Evolutionary conservation across 2,329 filamentous ascomycete species (phyloP).

Genomic region (Aureobasidium zeae): DNA sequence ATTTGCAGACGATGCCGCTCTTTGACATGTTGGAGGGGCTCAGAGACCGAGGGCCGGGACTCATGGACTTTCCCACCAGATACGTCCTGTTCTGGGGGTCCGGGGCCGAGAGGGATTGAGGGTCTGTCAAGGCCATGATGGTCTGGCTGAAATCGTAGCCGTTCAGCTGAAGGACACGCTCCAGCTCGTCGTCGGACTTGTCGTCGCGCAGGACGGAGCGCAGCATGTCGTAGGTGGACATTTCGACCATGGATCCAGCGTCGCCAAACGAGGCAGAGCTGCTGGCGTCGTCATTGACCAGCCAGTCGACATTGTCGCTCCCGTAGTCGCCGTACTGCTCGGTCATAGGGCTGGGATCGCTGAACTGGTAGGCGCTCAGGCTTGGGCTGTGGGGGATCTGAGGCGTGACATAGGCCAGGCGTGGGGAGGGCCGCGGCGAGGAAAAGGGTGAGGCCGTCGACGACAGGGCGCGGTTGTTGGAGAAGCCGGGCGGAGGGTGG

Average conservation of each 20-base stretch:
- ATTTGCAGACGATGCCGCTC: slow-evolving; percentile 89
- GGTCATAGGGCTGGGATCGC: slow-evolving; percentile 66
- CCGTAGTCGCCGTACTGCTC: slow-evolving; percentile 88
- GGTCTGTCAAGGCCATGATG: slow-evolving; percentile 58
- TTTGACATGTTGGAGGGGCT: slow-evolving; percentile 71
- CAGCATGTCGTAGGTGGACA: slow-evolving; percentile 97
- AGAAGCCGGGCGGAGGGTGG: slow-evolving; percentile 75
- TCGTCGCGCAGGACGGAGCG: slow-evolving; percentile 87
- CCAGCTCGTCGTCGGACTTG: slow-evolving; percentile 87
- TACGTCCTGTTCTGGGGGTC: slow-evolving; percentile 53
- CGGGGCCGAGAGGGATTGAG: slow-evolving; percentile 31
- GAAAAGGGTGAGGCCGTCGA: slow-evolving; percentile 80
- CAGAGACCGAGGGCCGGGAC: slow-evolving; percentile 58
- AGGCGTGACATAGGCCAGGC: slow-evolving; percentile 81
- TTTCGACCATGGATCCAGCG: slow-evolving; percentile 62
- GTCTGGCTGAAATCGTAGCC: slow-evolving; percentile 91
- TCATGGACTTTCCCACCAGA: slow-evolving; percentile 84
- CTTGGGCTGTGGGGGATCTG: slow-evolving; percentile 88
- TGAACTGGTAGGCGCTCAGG: slow-evolving; percentile 92
- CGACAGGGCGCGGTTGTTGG: slow-evolving; percentile 67
- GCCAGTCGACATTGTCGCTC: slow-evolving; percentile 92
- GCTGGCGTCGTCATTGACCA: slow-evolving; percentile 73
- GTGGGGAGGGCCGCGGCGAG: slow-evolving; percentile 84
- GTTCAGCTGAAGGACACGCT: slow-evolving; percentile 77
- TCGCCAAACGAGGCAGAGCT: slow-evolving; percentile 69